Base-by-base conservation (phyloP, 495 filamentous ascomycete species). In the Xeromyces bisporus region DNA sequence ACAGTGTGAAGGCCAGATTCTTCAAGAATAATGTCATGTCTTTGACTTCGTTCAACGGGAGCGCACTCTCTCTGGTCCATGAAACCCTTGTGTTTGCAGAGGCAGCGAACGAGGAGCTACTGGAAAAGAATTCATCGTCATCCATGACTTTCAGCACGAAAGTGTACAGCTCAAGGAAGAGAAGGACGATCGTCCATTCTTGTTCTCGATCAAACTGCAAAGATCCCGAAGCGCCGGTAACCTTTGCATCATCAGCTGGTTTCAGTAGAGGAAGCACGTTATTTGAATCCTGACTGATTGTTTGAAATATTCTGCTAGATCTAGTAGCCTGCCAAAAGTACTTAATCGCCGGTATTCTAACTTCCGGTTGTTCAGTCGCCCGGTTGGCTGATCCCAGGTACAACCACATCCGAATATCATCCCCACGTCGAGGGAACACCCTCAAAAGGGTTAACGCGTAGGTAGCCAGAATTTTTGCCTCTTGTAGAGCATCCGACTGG, bases 381-480 rank as follows among this genome's bases (percentile, higher is more conserved):
- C 45, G 40, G 16, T 48, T 42, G 7, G 80, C 74, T 18, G 84
- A 84, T 0, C 83, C 77, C 9, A 85, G 58, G 40, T 85, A 96
- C 3, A 99, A 58, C 64, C 89, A 91, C 82, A 96, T 92, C 1
- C 86, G 77, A 31, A 96, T 91, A 31, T 96, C 91, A 43, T 93
- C 84, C 12, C 74, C 71, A 23, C 72, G 66, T 6, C 68, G 63
- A 12, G 86, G 89, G 41, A 99, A 99, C 33, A 83, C 80, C 34
- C 78, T 72, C 5, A 96, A 55, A 6, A 99, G 55, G 9, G 80
- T 89, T 25, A 96, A 60, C 2, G 84, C 80, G 47, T 92, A 96
- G 27, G 73, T 80, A 27, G 91, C 85, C 27, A 94, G 64, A 8
- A 79, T 56, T 37, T 71, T 74, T 0, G 81, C 77, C 43, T 84